Base-by-base conservation (phyloP, 1,139 yeast species). In the Kurtzmaniella quercitrusa region DNA sequence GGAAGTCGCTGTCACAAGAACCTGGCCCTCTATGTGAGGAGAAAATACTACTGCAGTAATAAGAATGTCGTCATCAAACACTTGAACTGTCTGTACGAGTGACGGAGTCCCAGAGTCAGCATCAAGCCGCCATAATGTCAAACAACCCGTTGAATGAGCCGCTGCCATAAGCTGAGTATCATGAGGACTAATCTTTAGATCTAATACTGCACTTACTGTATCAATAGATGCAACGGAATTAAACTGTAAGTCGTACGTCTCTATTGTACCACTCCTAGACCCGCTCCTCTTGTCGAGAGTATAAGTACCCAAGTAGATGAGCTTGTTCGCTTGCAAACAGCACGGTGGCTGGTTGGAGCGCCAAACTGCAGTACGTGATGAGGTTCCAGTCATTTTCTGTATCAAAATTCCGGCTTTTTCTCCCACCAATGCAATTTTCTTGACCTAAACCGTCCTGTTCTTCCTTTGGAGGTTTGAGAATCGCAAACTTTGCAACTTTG, bases 121-220 rank as follows among this genome's bases (percentile, higher is more conserved):
- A 41, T 56, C 49, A 42, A 66, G 62, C 19, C 56, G 65, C 97
- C 97, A 91, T 2, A 85, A 50, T 34, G 68, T 67, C 12, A 91
- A 55, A 47, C 75, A 75, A 1, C 98, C 98, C 0, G 89, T 85
- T 0, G 96, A 86, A 57, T 91, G 96, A 0, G 83, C 91, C 1
- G 89, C 75, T 2, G 75, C 73, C 3, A 90, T 50, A 6, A 75
- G 39, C 9, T 67, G 51, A 3, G 65, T 59, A 50, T 82, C 80
- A 39, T 64, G 63, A 0, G 89, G 87, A 37, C 73, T 72, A 46
- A 87, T 65, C 53, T 88, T 86, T 40, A 89, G 53, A 57, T 93
- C 98, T 40, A 93, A 62, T 16, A 91, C 73, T 0, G 98, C 95
- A 37, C 89, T 79, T 19, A 66, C 65, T 0, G 83, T 73, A 0